Evolutionary conservation across 2,329 filamentous ascomycete species (phyloP).

Genomic region (Trichoderma koningii): DNA sequence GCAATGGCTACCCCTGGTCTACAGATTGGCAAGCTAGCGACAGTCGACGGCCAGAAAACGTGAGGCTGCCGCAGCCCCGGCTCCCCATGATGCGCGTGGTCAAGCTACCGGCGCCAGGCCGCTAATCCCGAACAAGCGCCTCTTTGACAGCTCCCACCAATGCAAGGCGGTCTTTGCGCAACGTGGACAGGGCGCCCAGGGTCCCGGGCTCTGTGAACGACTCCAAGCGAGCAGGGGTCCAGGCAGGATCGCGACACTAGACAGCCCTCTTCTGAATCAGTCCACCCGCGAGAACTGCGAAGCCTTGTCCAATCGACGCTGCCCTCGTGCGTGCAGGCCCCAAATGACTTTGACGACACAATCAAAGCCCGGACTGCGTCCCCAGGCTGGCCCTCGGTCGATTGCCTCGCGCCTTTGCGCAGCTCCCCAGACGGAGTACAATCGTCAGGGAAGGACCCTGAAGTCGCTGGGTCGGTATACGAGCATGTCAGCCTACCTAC

Average conservation of each 20-base stretch:
- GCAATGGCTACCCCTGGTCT: background rate
- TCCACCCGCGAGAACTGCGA: background rate
- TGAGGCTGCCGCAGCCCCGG: constrained; percentile 16
- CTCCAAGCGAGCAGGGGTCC: constrained; percentile 8
- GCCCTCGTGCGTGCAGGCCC: constrained; percentile 12
- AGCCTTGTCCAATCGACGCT: constrained; percentile 12
- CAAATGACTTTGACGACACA: background rate
- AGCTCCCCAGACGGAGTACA: background rate
- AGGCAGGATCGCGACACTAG: constrained; percentile 13
- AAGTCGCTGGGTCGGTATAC: background rate
- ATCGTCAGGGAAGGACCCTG: background rate
- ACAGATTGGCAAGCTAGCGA: background rate
- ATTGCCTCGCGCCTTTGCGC: background rate
- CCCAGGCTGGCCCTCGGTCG: constrained; percentile 2
- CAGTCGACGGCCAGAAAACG: background rate
- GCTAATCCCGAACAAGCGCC: constrained; percentile 9
- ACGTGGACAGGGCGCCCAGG: constrained; percentile 11
- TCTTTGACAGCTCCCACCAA: constrained; percentile 24
- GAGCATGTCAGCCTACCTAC: no score
- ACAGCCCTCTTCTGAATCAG: constrained; percentile 22
- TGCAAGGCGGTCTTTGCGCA: constrained; percentile 11
- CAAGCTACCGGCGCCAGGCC: background rate
- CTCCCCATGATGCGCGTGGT: background rate
- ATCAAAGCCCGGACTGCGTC: background rate
- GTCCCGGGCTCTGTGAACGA: constrained; percentile 12